Evolutionary conservation across 768 basidiomycete species (phyloP).

Genomic region (Termitomyces heimii): DNA sequence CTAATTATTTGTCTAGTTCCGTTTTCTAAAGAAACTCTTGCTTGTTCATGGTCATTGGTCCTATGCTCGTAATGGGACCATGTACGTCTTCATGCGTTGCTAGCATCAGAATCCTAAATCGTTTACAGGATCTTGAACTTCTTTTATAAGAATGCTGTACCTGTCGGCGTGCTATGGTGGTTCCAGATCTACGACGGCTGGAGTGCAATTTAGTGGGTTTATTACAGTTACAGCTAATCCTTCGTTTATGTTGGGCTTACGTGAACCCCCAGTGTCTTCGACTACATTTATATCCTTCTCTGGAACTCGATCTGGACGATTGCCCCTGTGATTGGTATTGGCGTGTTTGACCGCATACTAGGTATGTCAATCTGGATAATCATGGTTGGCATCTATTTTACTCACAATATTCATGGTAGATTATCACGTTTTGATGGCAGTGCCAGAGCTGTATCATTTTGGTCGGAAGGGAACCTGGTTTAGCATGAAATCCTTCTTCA

Average conservation of each 20-base stretch:
- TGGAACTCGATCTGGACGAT: slow-evolving; percentile 98
- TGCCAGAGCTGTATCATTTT: slow-evolving; percentile 86
- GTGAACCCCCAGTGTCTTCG: slow-evolving; percentile 45
- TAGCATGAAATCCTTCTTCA: slow-evolving; percentile 55
- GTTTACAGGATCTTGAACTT: slow-evolving; percentile 82
- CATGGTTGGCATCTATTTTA: not conserved
- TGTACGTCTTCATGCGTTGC: slow-evolving; percentile 44
- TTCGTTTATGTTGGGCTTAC: slow-evolving; percentile 7
- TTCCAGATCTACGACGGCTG: slow-evolving; percentile 97
- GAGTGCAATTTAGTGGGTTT: slow-evolving; percentile 85
- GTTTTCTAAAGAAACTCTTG: slow-evolving; percentile 85
- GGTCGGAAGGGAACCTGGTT: slow-evolving; percentile 84
- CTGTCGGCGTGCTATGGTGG: slow-evolving; percentile 95
- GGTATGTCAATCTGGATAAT: slow-evolving; percentile 33
- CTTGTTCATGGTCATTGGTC: slow-evolving; percentile 99
- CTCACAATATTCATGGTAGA: slow-evolving; percentile 34
- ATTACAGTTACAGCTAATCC: not conserved
- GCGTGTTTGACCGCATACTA: slow-evolving; percentile 88
- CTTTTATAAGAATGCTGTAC: slow-evolving; percentile 98
- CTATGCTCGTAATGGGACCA: slow-evolving; percentile 91
- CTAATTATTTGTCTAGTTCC: slow-evolving; percentile 44
- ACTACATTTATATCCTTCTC: slow-evolving; percentile 89
- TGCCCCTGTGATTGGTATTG: slow-evolving; percentile 89
- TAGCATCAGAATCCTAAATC: not conserved
- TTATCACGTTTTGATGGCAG: slow-evolving; percentile 76